Evolutionary conservation across 1,284 basidiomycete species (phyloP).

Genomic region (Puccinia polysora): DNA sequence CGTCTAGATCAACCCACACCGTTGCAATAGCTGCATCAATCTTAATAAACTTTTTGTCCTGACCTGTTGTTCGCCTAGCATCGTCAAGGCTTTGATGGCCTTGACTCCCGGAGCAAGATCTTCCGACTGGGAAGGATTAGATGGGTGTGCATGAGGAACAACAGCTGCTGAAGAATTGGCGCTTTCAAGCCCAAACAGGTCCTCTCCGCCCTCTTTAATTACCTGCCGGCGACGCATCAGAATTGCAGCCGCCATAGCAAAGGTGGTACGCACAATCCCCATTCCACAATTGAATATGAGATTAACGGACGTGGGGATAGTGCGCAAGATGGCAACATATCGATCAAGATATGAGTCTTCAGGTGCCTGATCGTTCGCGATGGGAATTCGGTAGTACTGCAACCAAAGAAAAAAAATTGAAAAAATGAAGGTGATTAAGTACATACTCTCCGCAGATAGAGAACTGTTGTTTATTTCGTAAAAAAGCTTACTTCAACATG

Average conservation of each 20-base stretch:
- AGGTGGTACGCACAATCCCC: slow-evolving; percentile 92
- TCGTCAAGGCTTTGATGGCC: slow-evolving; percentile 45
- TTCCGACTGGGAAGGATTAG: background rate
- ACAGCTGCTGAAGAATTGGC: slow-evolving; percentile 56
- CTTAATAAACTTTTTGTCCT: slow-evolving; percentile 47
- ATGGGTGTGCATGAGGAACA: background rate
- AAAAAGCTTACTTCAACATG: slow-evolving; percentile 66
- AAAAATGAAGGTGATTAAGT: slow-evolving; percentile 10
- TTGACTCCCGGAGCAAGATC: slow-evolving; percentile 14
- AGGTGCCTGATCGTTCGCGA: slow-evolving; percentile 65
- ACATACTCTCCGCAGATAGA: background rate
- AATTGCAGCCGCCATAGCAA: slow-evolving; percentile 92
- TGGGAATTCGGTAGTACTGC: slow-evolving; percentile 68
- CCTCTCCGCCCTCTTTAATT: slow-evolving; percentile 67
- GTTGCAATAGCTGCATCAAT: slow-evolving; percentile 50
- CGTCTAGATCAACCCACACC: slow-evolving; percentile 46
- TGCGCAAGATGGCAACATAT: slow-evolving; percentile 75
- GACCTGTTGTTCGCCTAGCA: slow-evolving; percentile 46
- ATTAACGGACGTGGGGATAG: slow-evolving; percentile 70
- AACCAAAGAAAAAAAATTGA: slow-evolving; percentile 4
- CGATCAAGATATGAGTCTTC: slow-evolving; percentile 91
- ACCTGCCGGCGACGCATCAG: slow-evolving; percentile 81
- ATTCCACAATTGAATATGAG: slow-evolving; percentile 96
- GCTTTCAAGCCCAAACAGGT: slow-evolving; percentile 67
- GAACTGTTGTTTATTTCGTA: no score